Conservation (phyloP, 2,329 filamentous ascomycete genomes). For the Paraconiothyrium brasiliense region DNA sequence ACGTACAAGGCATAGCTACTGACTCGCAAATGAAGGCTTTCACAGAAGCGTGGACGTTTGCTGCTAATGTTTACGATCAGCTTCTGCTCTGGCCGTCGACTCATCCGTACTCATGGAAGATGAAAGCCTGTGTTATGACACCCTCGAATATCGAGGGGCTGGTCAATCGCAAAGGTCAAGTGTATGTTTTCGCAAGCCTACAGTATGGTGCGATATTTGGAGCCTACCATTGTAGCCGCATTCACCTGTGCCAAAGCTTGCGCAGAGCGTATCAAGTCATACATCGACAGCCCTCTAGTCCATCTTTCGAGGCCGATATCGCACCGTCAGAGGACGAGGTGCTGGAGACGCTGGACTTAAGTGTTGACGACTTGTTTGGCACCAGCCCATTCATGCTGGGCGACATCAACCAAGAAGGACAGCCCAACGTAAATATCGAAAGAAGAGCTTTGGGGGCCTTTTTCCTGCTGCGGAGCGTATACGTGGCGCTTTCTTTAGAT, state of each 20-base stretch:
- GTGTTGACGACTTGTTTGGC: slow-evolving; percentile 3
- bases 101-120: background rate
- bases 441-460: slow-evolving; percentile 10
- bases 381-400: slow-evolving; percentile 4
- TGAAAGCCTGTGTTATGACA: background rate
- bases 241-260: slow-evolving; percentile 11
- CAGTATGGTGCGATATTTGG: slow-evolving; percentile 6
- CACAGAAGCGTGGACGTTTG: background rate
- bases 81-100: slow-evolving; percentile 3
- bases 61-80: background rate
- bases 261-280: background rate
- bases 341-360: background rate
- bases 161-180: background rate
- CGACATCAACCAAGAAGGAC: slow-evolving; percentile 6
- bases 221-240: slow-evolving; percentile 8
- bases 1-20: background rate
- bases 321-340: background rate
- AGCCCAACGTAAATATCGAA: background rate
- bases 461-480: slow-evolving; percentile 8
- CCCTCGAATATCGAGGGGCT: background rate
- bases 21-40: background rate
- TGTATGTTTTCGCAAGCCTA: background rate
- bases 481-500: background rate
- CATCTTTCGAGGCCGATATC: background rate
- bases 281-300: background rate